Base-by-base conservation (phyloP, 352 stramenopile species). In the Globisporangium recalcitrans region DNA sequence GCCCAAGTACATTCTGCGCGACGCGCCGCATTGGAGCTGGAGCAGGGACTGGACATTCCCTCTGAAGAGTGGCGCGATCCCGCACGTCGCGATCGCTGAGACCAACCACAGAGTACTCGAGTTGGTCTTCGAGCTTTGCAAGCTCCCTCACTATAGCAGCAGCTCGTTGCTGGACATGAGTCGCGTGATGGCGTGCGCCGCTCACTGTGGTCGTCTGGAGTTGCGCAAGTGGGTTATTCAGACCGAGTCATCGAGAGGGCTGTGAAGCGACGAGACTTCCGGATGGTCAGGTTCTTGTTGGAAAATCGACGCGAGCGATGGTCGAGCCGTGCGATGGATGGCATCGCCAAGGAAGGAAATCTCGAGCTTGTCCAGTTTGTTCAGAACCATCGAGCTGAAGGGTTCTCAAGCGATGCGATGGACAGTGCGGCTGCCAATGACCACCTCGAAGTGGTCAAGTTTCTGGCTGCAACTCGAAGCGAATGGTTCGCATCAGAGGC, bases 41-140 rank as follows among this genome's bases (percentile, higher is more conserved):
- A 4, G 11, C 24, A 22, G 3, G 24, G 22, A 29, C 19, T 9
- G 14, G 11, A 34, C n/a, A 11, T 52, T 60, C 14, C 24, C 38
- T 19, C 54, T 52, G 1, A 24, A 21, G 40, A 8, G 26, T 21
- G 54, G 36, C 7, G 38, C 54, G 16, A 26, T 60, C 13, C 26
- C 32, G 36, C 54, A 60, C 6, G 36, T 40, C 21, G 38, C 54
- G 54, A 22, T 52, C 16, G 29, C 29, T 4, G 54, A 60, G 26
- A 26, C 40, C 54, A 48, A 60, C 54, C 54, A 29, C 11, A 4
- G 3, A 16, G 48, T 60, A 11, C 27, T 61, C 7, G 13, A 53
- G 40, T 3, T 61, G 8, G 26, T 14, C 14, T 52, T 32, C 26
- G 40, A 51, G 22, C 3, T 34, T 9, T 19, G 40, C 26, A 53